Evolutionary conservation across 192 early-diverging fungal species (phyloP), one percentile per base, ranked within the genome.

Genomic region (Irineochytrium annulatum): DNA sequence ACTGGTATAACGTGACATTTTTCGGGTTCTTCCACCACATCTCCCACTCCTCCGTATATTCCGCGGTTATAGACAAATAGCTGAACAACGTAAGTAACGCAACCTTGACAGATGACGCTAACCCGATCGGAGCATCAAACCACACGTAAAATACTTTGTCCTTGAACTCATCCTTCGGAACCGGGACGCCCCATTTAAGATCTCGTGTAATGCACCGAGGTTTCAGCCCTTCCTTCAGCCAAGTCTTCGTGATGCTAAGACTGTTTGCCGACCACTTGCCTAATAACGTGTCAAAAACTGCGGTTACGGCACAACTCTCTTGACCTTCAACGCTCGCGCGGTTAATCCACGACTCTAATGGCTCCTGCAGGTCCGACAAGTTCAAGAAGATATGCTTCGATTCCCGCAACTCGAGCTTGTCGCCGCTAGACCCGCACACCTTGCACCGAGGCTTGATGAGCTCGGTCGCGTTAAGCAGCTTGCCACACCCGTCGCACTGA

Each of bases 11-110:
- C 71, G 91, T 80, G 52, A 99, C 94, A 43, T 99, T 70, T 20
- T 92, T 79, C 0, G 94, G 94, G 77, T 99, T 97, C 81, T 95
- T 95, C 95, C 97, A 99, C 97, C 97, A 99, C 66, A 89, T 82
- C 72, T 93, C 84, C 95, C 95, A 97, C 24, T 95, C 86, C 52
- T 73, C 62, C 2, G 95, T 95, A 73, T 97, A 97, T 54, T 86
- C 93, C 35, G 95, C 94, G 0, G 95, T 98, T 70, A 99, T 99
- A 32, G 94, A 97, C 20, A 91, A 86, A 65, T 98, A 98, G 34
- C 70, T 73, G 3, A 13, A 63, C 19, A 41, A 17, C 2, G 1
- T 59, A 60, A 2, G 16, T 29, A 62, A 64, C 19, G 3, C 19
- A 63, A 67, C 24, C 1, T 67, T 22, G 52, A 2, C 19, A 2